Conservation (phyloP, 2,329 filamentous ascomycete species). For the Coniochaeta sp. region DNA sequence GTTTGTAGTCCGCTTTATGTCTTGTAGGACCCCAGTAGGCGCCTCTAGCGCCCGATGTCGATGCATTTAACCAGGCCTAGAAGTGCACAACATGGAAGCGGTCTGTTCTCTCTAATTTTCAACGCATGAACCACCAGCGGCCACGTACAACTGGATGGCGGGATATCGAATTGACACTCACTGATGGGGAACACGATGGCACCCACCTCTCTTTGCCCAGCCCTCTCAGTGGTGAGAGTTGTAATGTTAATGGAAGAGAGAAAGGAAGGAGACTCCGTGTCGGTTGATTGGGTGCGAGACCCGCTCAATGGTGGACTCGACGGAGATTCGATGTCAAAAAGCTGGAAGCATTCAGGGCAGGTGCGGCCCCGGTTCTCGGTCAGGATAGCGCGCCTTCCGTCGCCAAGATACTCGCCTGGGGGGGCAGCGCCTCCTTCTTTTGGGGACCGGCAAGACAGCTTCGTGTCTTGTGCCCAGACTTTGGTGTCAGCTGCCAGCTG, state of each 20-base stretch:
- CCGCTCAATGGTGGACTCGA: neutral
- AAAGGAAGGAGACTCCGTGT: neutral
- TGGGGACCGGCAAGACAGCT: neutral
- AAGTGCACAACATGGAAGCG: too few species aligned
- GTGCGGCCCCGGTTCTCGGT: neutral
- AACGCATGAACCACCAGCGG: neutral
- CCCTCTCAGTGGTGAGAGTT: too few species aligned
- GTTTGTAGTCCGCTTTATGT: neutral
- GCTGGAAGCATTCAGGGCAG: neutral
- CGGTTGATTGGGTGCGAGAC: neutral
- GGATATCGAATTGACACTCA: too few species aligned
- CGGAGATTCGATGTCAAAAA: neutral
- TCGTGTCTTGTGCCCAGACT: too few species aligned
- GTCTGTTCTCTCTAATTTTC: neutral
- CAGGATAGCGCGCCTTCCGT: neutral
- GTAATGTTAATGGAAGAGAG: too few species aligned
- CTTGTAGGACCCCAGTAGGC: neutral
- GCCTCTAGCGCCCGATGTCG: neutral
- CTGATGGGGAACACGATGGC: too few species aligned
- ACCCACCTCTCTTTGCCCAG: too few species aligned
- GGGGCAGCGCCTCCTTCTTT: slow-evolving; percentile 2
- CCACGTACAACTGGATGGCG: too few species aligned
- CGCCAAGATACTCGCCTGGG: neutral
- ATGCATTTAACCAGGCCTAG: neutral
- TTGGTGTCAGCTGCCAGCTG: neutral